Base-by-base conservation (phyloP, 495 filamentous ascomycete species). In the Venustampulla echinocandica region DNA sequence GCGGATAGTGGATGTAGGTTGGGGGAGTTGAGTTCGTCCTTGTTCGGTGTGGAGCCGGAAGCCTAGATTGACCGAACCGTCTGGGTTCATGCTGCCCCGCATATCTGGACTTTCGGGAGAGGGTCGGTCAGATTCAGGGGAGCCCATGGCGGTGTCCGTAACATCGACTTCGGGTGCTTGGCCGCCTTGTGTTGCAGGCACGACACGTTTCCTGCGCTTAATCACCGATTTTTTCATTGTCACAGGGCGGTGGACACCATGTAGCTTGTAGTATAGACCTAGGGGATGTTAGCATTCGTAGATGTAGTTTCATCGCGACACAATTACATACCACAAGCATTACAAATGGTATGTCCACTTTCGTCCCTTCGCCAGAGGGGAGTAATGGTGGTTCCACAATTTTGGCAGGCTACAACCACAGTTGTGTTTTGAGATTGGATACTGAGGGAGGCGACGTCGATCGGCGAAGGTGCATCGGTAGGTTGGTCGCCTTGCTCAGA, bases 191-290 rank as follows among this genome's bases (percentile, higher is more conserved):
- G 75, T 64, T 14, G 85, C 88, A 15, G 92, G 90, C 33, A 98
- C 87, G 13, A 98, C 89, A 15, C 92, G 83, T 68, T 97, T 98
- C 48, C 92, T 81, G 33, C 92, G 79, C 65, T 97, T 97, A 62
- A 98, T 98, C 42, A 92, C 80, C 0, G 84, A 82, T 65, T 95
- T 97, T 65, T 98, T 98, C 93, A 98, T 97, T 0, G 84, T 84
- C 10, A 88, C 84, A 5, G 92, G 92, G 23, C 92, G 77, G 65
- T 95, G 90, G 40, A 85, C 80, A 44, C 90, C 89, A 59, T 98
- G 92, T 1, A 98, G 79, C 62, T 97, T 98, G 64, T 94, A 87
- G 60, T 97, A 97, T n/a, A 97, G 69, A 23, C 90, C 90, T 96
- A 50, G 11, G 35, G 4, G n/a, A 14, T 39, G 35, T 49, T 18